phyloP scores from a whole-genome alignment of 73 alveolate species.

The Tetrahymena thermophila region DNA sequence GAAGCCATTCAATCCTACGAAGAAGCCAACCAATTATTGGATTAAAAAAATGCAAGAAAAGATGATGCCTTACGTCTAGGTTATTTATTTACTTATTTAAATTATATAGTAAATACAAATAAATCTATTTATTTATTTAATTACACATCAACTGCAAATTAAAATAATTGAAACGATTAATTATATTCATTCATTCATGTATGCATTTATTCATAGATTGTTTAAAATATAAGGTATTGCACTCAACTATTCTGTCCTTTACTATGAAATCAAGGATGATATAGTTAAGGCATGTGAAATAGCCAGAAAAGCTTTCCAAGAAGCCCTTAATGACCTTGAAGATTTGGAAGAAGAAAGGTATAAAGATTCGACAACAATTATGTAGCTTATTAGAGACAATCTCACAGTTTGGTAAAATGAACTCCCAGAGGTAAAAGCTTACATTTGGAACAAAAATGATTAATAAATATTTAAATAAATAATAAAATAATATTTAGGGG shows the following conservation, averaged over 20 bases:
- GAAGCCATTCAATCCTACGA: neutral
- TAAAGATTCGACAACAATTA: conserved; percentile 48
- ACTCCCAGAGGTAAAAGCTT: conserved; percentile 6
- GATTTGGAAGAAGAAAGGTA: conserved; percentile 50
- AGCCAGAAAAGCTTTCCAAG: conserved; percentile 65
- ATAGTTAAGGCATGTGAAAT: conserved; percentile 80
- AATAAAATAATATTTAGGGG: neutral
- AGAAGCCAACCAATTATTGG: neutral
- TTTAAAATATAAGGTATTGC: conserved; percentile 73
- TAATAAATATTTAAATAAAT: neutral
- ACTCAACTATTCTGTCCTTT: conserved; percentile 81
- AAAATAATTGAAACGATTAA: neutral
- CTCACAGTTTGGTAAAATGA: conserved; percentile 48
- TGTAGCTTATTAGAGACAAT: conserved; percentile 50
- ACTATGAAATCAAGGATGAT: conserved; percentile 86
- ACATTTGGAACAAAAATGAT: neutral
- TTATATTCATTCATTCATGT: neutral
- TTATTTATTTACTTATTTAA: neutral
- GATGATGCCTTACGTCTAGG: neutral
- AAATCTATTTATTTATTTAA: no score
- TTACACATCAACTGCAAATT: neutral
- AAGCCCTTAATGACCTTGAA: conserved; percentile 45
- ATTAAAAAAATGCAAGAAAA: neutral
- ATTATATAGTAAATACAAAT: no score
- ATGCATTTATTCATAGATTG: neutral